Percentiles rank a stretch among this genome's conserved stretches.
phyloP scores from a whole-genome alignment of 805 yeast species.

The Sungouiella blattae region DNA sequence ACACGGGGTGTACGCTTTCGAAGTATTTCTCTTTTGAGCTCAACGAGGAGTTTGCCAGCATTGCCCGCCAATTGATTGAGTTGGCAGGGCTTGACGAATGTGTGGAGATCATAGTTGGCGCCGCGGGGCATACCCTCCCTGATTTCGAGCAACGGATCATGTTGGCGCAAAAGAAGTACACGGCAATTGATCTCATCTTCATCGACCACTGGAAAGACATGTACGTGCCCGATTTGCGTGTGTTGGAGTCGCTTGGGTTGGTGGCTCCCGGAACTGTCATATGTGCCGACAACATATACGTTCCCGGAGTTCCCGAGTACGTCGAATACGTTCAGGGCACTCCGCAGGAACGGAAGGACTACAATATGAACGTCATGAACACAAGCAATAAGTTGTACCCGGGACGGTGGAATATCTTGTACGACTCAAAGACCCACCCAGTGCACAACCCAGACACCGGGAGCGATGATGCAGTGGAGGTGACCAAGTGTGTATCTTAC shows the following conservation, averaged over 20 bases:
- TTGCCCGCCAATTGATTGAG: constrained; percentile 26
- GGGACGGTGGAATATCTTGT: constrained; percentile 42
- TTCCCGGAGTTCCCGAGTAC: constrained; percentile 40
- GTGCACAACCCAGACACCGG: constrained; percentile 12
- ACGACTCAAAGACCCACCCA: constrained; percentile 29
- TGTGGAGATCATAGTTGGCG: constrained; percentile 31
- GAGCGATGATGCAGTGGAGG: constrained; percentile 26
- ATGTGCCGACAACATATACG: constrained; percentile 35
- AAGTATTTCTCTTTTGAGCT: constrained; percentile 34
- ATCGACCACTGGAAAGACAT: constrained; percentile 38
- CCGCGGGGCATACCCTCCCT: constrained; percentile 26
- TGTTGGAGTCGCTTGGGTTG: constrained; percentile 37
- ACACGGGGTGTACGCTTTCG: constrained; percentile 12
- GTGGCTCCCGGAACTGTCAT: constrained; percentile 38
- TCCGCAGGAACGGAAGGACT: constrained; percentile 34
- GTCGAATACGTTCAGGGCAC: constrained; percentile 33
- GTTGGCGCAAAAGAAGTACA: constrained; percentile 7
- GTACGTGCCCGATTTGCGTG: constrained; percentile 41
- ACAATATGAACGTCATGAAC: constrained; percentile 23
- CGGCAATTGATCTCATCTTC: constrained; percentile 33
- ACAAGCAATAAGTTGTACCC: constrained; percentile 22
- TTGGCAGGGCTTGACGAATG: constrained; percentile 31
- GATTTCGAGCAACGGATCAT: constrained; percentile 18
- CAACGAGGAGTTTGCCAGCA: constrained; percentile 26
- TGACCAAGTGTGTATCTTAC: constrained; percentile 28